These are phyloP conservation scores for Termitomyces sp. DNA, from an alignment of 768 basidiomycete genomes.

Conservation along the genomic window DNA sequence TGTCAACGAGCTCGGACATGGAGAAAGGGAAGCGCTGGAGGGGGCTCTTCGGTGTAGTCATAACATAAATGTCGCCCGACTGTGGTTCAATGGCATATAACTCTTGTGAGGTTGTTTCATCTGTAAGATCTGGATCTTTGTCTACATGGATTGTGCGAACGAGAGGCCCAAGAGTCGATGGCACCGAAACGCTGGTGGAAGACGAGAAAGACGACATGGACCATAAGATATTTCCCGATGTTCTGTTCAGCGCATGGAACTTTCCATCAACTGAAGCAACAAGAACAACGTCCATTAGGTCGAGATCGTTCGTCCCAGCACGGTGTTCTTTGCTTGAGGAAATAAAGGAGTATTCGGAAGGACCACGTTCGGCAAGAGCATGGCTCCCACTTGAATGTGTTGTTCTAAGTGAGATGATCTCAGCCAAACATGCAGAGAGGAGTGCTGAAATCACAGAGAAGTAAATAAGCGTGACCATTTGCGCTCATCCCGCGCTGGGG, in stretches of 20 bases:
- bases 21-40: slow-evolving; percentile 88
- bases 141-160: slow-evolving; percentile 65
- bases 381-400: slow-evolving; percentile 15
- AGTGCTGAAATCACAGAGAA: slow-evolving; percentile 22
- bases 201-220: slow-evolving; percentile 68
- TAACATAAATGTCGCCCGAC: slow-evolving; percentile 89
- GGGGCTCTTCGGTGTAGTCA: slow-evolving; percentile 59
- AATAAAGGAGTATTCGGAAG: slow-evolving; percentile 14
- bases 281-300: slow-evolving; percentile 79
- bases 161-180: slow-evolving; percentile 63
- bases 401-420: slow-evolving; percentile 24
- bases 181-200: slow-evolving; percentile 31
- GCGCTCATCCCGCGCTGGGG: slow-evolving; percentile 21
- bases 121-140: slow-evolving; percentile 48
- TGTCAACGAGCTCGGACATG: slow-evolving; percentile 88
- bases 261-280: slow-evolving; percentile 93
- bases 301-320: slow-evolving; percentile 37
- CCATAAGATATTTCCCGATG: slow-evolving; percentile 81
- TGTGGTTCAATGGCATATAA: slow-evolving; percentile 94
- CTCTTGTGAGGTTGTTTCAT: slow-evolving; percentile 53
- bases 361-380: slow-evolving; percentile 22
- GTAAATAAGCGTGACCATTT: slow-evolving; percentile 29
- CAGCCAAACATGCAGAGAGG: slow-evolving; percentile 23
- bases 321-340: slow-evolving; percentile 13
- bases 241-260: slow-evolving; percentile 89